Percentiles rank a stretch among this genome's conserved stretches.
Conservation (phyloP, 257 asterid species). For the Paraleonurus japonicus region DNA sequence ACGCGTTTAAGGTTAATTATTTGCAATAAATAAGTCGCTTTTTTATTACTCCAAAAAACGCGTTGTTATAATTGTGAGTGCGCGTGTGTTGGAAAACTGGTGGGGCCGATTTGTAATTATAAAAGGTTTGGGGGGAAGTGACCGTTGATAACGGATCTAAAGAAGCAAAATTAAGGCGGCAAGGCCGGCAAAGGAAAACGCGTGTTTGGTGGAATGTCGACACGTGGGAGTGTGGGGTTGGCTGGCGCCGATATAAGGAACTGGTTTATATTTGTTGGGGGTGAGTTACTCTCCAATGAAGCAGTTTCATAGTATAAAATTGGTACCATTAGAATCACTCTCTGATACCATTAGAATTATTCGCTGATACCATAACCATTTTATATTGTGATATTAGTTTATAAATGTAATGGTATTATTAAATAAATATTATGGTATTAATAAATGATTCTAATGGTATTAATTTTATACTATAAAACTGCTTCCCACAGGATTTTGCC, state of each 20-base stretch:
- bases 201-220: constrained; percentile 29
- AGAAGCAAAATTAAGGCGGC: background rate
- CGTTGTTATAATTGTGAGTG: constrained; percentile 38
- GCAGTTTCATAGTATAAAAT: too few species aligned
- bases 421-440: too few species aligned
- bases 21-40: background rate
- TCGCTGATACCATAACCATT: too few species aligned
- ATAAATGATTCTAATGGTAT: too few species aligned
- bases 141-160: constrained; percentile 49
- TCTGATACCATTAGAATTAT: too few species aligned
- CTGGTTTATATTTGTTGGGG: background rate
- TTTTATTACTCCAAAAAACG: constrained; percentile 23
- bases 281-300: too few species aligned
- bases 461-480: too few species aligned
- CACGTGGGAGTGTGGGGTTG: constrained; percentile 26
- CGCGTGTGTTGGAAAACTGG: constrained; percentile 13
- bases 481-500: too few species aligned
- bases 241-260: background rate
- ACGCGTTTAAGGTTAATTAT: constrained; percentile 28
- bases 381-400: too few species aligned
- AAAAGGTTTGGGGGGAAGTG: constrained; percentile 2
- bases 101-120: constrained; percentile 27
- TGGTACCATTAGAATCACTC: too few species aligned
- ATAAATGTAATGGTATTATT: too few species aligned
- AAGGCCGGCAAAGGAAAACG: constrained; percentile 33